These are phyloP conservation scores for Chrysanthemum lavandulifolium DNA, from an alignment of 129 eudicot genomes.

Conservation along the genomic window DNA sequence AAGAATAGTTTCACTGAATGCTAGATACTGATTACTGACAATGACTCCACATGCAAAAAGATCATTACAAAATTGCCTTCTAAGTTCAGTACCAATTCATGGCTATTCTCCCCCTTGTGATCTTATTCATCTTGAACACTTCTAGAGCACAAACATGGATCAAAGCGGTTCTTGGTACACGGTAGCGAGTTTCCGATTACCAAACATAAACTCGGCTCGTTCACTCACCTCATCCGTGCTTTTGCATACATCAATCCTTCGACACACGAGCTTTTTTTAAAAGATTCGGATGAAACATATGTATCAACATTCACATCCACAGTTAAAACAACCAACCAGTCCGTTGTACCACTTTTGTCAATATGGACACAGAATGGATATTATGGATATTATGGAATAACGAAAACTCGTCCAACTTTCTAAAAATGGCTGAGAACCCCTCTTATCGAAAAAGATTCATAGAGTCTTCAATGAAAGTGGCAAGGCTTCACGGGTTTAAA, in stretches of 20 bases:
- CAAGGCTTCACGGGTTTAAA: slow-evolving; percentile 40
- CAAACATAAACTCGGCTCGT: slow-evolving; percentile 53
- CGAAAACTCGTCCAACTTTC: slow-evolving; percentile 16
- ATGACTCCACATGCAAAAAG: too few species aligned
- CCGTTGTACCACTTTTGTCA: slow-evolving; percentile 54
- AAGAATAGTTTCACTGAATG: too few species aligned
- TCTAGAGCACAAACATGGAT: slow-evolving; percentile 28
- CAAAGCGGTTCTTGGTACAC: slow-evolving; percentile 62
- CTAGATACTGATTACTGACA: too few species aligned
- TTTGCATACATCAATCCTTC: slow-evolving; percentile 45
- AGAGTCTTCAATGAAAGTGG: slow-evolving; percentile 45
- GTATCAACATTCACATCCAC: slow-evolving; percentile 47
- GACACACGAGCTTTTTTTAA: slow-evolving; percentile 38
- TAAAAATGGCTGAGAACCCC: slow-evolving; percentile 36
- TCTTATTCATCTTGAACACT: background rate
- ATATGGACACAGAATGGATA: slow-evolving; percentile 32
- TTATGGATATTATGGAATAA: slow-evolving; percentile 32
- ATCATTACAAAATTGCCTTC: too few species aligned
- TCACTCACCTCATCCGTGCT: slow-evolving; percentile 74
- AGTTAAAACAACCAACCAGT: slow-evolving; percentile 46
- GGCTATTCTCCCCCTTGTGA: too few species aligned
- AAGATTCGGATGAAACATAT: slow-evolving; percentile 25
- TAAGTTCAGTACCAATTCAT: too few species aligned
- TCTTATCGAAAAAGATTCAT: slow-evolving; percentile 47
- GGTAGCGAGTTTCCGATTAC: slow-evolving; percentile 36